These are phyloP conservation scores for Euphorbia pulcherrima DNA, from an alignment of 345 rosid species.

Conservation along the genomic window DNA sequence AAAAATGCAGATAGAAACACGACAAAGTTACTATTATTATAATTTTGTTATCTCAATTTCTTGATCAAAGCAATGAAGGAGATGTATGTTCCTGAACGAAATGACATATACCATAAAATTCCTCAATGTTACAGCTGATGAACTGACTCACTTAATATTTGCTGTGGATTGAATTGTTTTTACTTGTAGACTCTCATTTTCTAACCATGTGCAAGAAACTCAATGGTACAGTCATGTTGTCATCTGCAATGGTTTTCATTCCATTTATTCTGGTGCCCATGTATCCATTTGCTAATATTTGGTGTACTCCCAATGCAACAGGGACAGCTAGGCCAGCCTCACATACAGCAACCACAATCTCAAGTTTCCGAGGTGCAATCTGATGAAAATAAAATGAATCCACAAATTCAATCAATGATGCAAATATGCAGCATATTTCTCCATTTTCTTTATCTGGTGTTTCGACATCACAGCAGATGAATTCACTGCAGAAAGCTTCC, in stretches of 20 bases:
- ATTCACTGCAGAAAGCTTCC: conserved; percentile 53
- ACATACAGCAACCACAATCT: conserved; percentile 58
- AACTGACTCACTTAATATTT: conserved; percentile 9
- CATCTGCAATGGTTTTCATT: too few species aligned
- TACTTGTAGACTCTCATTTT: neutral
- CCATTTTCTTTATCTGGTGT: conserved; percentile 64
- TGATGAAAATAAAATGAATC: conserved; percentile 66
- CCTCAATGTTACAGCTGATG: conserved; percentile 63
- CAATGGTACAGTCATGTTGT: too few species aligned
- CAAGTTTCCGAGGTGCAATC: conserved; percentile 61
- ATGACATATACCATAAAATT: conserved; percentile 64
- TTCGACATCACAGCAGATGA: conserved; percentile 61
- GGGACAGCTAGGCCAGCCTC: conserved; percentile 63
- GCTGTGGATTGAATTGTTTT: neutral
- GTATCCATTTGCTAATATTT: too few species aligned
- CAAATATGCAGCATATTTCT: conserved; percentile 65
- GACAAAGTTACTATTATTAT: neutral
- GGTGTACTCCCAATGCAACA: conserved; percentile 49
- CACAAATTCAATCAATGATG: conserved; percentile 65
- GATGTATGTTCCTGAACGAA: conserved; percentile 57
- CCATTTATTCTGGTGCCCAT: too few species aligned
- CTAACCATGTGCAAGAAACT: neutral
- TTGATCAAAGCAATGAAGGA: conserved; percentile 72
- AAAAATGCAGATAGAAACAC: neutral
- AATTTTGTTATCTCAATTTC: neutral